Base-by-base conservation (phyloP, 73 alveolate species). In the Paramecium tetraurelia region DNA sequence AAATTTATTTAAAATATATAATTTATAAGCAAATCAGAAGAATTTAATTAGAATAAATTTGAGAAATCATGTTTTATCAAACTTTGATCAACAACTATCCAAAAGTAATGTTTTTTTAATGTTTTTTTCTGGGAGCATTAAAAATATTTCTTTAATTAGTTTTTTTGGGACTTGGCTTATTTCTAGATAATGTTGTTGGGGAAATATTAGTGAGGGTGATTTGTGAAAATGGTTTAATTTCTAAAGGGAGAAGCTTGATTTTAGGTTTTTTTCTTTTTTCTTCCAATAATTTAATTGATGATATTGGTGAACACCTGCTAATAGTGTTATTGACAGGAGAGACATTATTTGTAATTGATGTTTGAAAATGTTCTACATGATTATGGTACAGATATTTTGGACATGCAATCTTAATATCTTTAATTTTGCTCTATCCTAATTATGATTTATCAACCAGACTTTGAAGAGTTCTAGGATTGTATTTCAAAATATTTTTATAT, bases 401-500 rank as follows among this genome's bases (percentile, higher is more conserved):
- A 53, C 31, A 18, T 11, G 46, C 29, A 3, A 2, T 24, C 48
- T 5, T 31, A 27, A 27, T 22, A 27, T 31, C 84, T 63, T 27
- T 53, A 53, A 53, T 53, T 53, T 53, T 63, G 22, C 68, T 35
- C 38, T 75, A 75, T 1, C 58, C 58, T 38, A 75, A 41, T 36
- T 75, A 75, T 75, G 29, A 41, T 75, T 38, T 29, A 75, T 75
- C 87, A 5, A 75, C 46, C 18, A 75, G 4, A 38, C 46, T 75
- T 41, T 75, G 10, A n/a, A 75, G 46, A n/a, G 63, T 44, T 80
- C 90, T 80, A 44, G 48, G 48, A 48, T 80, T 41, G 24, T 44
- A 80, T 80, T 80, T 80, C 38, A 80, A 80, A 31, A 80, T 80
- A 44, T 80, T 63, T 80, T 80, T 80, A 20, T 80, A 80, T 4